Base-by-base conservation (phyloP, 805 yeast species). In the Lachancea thermotolerans region DNA sequence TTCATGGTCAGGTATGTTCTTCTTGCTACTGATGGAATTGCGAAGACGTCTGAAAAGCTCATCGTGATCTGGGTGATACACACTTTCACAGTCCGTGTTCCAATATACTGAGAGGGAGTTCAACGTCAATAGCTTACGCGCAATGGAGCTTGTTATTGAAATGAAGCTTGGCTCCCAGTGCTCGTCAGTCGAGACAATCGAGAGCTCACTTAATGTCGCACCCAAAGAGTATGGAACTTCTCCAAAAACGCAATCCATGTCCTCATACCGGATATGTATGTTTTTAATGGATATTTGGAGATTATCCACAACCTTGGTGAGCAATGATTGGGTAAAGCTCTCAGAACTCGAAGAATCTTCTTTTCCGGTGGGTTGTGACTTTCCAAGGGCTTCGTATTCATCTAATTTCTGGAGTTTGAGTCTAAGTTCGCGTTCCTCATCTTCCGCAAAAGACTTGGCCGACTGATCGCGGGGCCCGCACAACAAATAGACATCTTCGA, bases 231-330 rank as follows among this genome's bases (percentile, higher is more conserved):
- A 86, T 2, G 96, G 95, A 28, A 62, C 59, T 46, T 81, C 83
- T 0, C 95, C 81, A 52, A 87, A 81, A 4, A 78, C 74, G 35
- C 76, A 70, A 6, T 75, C 69, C 47, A 72, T 74, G 65, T 93
- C 99, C 58, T 95, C 99, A 58, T 90, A 93, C 46, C 99, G 74
- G 16, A 93, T 64, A 63, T 93, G 99, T 51, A 93, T 93, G 59
- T 87, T 88, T 55, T 82, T 86, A 52, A 93, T 86, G 2, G 95
- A 85, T 10, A 93, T 76, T 63, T 93, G 99, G 43, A 95, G 68
- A 59, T 93, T 93, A 64, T 93, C 98, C 18, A 91, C 83, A 51
- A 93, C 82, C 62, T 95, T 95, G 1, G 96, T 85, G 6, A 89
- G 74, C 48, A 93, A 71, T 37, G 88, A 80, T 55, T 89, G 96